Conservation (phyloP, 129 eudicot species). For the Tagetes erecta region DNA sequence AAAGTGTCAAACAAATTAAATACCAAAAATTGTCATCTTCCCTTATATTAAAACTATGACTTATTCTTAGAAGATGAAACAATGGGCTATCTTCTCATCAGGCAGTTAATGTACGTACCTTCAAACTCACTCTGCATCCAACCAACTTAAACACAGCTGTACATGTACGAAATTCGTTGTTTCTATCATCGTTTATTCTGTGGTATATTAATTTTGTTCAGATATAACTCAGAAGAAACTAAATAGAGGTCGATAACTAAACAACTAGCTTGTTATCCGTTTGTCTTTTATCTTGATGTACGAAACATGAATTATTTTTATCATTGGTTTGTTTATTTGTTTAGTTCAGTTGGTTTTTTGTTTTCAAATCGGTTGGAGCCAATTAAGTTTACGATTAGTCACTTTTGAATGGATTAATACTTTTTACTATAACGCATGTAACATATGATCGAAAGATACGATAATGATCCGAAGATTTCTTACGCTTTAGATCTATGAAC, state of each 20-base stretch:
- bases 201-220: too few species aligned
- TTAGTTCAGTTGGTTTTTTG: not conserved
- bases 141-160: not conserved
- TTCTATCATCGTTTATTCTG: not conserved
- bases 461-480: too few species aligned
- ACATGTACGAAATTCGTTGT: constrained; percentile 2
- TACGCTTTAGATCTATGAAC: too few species aligned
- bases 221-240: too few species aligned
- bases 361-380: not conserved
- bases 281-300: too few species aligned
- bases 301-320: too few species aligned
- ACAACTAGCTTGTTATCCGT: too few species aligned
- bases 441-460: too few species aligned
- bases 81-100: constrained; percentile 1
- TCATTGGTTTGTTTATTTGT: too few species aligned
- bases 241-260: too few species aligned
- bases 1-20: constrained; percentile 6
- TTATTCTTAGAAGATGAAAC: not conserved
- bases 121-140: not conserved
- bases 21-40: not conserved
- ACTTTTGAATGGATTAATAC: not conserved
- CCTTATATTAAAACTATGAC: not conserved
- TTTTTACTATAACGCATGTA: not conserved
- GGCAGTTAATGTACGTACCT: not conserved
- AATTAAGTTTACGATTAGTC: not conserved